These are phyloP conservation scores for Metschnikowia corniflorae DNA, from an alignment of 805 yeast genomes.

Conservation along the genomic window DNA sequence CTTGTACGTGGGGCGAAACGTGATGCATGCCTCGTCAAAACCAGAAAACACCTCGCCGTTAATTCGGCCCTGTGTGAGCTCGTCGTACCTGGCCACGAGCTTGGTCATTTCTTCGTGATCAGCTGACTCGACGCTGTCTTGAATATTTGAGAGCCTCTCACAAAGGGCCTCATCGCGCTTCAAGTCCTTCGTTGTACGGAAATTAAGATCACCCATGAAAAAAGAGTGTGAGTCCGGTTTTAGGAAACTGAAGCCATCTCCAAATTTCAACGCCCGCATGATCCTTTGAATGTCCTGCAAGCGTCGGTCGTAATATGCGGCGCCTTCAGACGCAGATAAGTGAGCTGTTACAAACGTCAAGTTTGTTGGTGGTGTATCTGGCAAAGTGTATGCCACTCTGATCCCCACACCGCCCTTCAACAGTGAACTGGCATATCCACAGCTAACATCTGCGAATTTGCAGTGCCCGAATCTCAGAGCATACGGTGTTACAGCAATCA, in stretches of 20 bases:
- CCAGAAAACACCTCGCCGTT: slow-evolving; percentile 52
- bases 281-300: slow-evolving; percentile 50
- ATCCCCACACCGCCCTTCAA: slow-evolving; percentile 74
- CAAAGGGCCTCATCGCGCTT: slow-evolving; percentile 9
- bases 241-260: slow-evolving; percentile 51
- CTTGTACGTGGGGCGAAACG: slow-evolving; percentile 81
- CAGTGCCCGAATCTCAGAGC: slow-evolving; percentile 29
- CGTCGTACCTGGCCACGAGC: slow-evolving; percentile 43
- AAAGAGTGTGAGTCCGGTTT: slow-evolving; percentile 59
- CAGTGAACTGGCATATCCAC: slow-evolving; percentile 60
- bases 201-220: slow-evolving; percentile 83
- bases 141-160: slow-evolving; percentile 23
- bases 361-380: slow-evolving; percentile 21
- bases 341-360: slow-evolving; percentile 70
- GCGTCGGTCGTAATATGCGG: slow-evolving; percentile 42
- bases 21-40: slow-evolving; percentile 61
- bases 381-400: slow-evolving; percentile 39
- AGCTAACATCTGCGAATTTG: slow-evolving; percentile 34
- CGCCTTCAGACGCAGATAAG: slow-evolving; percentile 76
- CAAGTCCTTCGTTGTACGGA: slow-evolving; percentile 46
- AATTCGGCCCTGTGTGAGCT: slow-evolving; percentile 41
- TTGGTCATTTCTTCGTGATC: slow-evolving; percentile 13
- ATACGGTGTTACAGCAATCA: slow-evolving; percentile 47
- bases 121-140: slow-evolving; percentile 20
- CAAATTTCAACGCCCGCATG: slow-evolving; percentile 53